Base-by-base conservation (phyloP, 805 yeast genomes). In the Myxozyma nipponensis region DNA sequence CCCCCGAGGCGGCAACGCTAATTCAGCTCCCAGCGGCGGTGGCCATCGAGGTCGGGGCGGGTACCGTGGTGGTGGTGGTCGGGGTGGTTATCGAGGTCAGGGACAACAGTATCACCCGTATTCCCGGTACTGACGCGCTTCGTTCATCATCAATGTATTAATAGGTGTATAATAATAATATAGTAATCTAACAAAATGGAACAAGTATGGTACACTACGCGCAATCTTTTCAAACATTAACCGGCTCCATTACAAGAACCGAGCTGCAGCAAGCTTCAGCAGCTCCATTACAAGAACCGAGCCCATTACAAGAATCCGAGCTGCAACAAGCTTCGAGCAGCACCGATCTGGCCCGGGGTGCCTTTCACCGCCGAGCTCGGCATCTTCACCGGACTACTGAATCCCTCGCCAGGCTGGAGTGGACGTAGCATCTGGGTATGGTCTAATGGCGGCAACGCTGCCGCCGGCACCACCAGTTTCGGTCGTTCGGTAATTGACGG, bases 341-440 rank as follows among this genome's bases (percentile, higher is more conserved):
- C 63, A 2, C 63, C 63, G 2, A 60, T 28, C 39, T 60, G 57
- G 15, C 51, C 52, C 2, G 63, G 63, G 1, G 63, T 59, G 6
- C 63, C 62, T 39, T 59, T 58, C 21, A 59, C 36, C n/a, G 61
- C 49, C 13, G 61, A 52, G 24, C 52, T 43, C 4, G 60, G 52
- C 15, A 58, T 10, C 47, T 56, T 58, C n/a, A 55, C 34, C 18
- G 62, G 62, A 25, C 57, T 49, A 39, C 58, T 55, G 28, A 47
- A 54, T 17, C 19, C 23, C 42, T n/a, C 42, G 9, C 37, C 43
- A 9, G 32, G 32, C 13, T 28, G 32, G 13, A 28, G 32, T 28
- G 32, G 32, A 9, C 13, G 32, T 28, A 13, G 13, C 32, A 13
- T 7, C 13, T 28, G 32, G 13, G 7, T 28, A 28, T 28, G 32